Evolutionary conservation across 208 protist genomes (phyloP).

Genomic region (Wallacemonas collosoma): DNA sequence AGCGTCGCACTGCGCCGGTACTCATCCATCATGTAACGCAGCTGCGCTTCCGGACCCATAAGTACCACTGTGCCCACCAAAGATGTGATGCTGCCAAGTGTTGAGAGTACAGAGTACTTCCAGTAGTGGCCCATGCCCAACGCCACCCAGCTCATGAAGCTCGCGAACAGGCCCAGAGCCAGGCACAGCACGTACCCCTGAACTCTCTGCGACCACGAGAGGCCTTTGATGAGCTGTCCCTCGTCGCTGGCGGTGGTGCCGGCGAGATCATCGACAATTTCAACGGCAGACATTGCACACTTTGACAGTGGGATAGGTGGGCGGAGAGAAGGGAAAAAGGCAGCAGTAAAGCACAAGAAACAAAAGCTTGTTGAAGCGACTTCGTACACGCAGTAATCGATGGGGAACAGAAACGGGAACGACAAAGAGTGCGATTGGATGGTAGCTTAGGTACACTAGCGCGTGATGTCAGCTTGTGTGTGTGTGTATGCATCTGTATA

Average conservation of each 20-base stretch:
- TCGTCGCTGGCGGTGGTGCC: constrained; percentile 35
- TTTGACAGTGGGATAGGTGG: neutral
- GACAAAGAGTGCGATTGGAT: too few species aligned
- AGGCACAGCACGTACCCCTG: constrained; percentile 84
- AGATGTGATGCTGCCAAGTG: constrained; percentile 80
- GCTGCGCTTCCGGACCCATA: constrained; percentile 83
- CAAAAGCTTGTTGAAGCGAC: too few species aligned
- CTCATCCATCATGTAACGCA: constrained; percentile 91
- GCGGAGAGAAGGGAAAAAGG: too few species aligned
- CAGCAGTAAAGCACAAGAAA: too few species aligned
- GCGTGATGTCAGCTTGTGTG: too few species aligned
- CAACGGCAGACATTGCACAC: constrained; percentile 10
- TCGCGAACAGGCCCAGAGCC: constrained; percentile 76
- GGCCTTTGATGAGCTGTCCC: constrained; percentile 64
- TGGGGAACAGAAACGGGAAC: too few species aligned
- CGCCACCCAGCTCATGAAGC: constrained; percentile 83
- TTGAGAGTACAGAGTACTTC: constrained; percentile 84
- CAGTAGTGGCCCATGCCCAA: constrained; percentile 75
- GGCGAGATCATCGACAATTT: constrained; percentile 13
- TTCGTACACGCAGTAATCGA: too few species aligned
- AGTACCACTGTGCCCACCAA: constrained; percentile 79
- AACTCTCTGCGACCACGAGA: constrained; percentile 81
- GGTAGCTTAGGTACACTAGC: too few species aligned
- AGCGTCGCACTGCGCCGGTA: constrained; percentile 63
- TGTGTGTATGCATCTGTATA: too few species aligned